Conservation (phyloP, 306 rosid genomes). For the Malus asiatica region DNA sequence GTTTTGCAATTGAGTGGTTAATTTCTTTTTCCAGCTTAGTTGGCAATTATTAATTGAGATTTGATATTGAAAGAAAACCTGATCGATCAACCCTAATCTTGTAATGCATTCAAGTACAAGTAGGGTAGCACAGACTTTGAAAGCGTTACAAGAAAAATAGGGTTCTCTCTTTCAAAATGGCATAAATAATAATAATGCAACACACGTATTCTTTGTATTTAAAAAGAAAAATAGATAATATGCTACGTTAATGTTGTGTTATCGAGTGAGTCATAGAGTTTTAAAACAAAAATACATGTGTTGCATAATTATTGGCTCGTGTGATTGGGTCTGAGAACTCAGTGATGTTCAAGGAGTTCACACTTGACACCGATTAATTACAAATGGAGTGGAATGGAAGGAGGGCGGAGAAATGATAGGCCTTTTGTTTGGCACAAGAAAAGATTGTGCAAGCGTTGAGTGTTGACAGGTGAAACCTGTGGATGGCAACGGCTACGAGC, state of each 20-base stretch:
- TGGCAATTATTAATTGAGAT: background rate
- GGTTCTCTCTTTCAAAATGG: background rate
- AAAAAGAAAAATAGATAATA: too few species aligned
- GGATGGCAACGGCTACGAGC: background rate
- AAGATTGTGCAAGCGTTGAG: background rate
- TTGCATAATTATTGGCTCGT: too few species aligned
- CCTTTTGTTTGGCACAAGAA: background rate
- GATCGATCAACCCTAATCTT: background rate
- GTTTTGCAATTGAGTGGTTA: background rate
- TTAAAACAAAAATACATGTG: too few species aligned
- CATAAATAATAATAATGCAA: too few species aligned
- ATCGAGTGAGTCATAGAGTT: background rate
- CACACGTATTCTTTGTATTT: background rate
- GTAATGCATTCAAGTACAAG: background rate
- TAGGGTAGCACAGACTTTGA: background rate
- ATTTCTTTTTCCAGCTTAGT: background rate
- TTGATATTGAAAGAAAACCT: background rate
- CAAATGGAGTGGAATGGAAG: too few species aligned
- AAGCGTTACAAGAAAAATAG: too few species aligned
- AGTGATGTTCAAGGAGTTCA: background rate
- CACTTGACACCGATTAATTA: too few species aligned
- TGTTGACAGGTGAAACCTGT: background rate
- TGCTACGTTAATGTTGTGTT: background rate
- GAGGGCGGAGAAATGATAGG: background rate
- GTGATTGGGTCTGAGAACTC: background rate